Evolutionary conservation across 495 filamentous ascomycete species (phyloP).

Genomic region (Ascobolus immersus): DNA sequence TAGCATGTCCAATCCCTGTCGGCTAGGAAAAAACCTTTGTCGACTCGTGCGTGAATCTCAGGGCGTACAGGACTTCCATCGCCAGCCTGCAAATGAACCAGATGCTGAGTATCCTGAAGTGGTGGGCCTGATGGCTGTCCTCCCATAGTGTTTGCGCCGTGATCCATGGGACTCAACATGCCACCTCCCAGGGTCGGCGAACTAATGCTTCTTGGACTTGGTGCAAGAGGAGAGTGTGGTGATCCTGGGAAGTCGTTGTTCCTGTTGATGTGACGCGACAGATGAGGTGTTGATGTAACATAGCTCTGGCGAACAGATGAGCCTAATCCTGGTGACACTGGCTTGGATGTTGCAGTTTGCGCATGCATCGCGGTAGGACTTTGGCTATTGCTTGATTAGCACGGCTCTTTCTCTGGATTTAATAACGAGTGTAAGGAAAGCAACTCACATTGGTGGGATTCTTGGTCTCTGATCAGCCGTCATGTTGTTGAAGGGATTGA

Average conservation of each 20-base stretch:
- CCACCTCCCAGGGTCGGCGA: conserved; percentile 11
- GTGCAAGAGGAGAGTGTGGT: conserved; percentile 14
- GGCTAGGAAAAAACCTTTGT: conserved; percentile 72
- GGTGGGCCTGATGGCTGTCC: conserved; percentile 14
- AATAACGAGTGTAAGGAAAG: background rate
- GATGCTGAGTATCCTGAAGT: conserved; percentile 22
- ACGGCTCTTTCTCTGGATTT: conserved; percentile 15
- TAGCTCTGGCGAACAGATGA: conserved; percentile 14
- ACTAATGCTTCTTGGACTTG: conserved; percentile 9
- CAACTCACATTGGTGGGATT: conserved; percentile 15
- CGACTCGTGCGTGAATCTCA: conserved; percentile 62
- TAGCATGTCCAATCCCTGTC: conserved; percentile 93
- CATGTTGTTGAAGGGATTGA: conserved; percentile 4
- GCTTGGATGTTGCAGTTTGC: too few species aligned
- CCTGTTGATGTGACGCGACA: conserved; percentile 12
- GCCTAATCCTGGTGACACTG: conserved; percentile 15
- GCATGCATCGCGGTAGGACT: conserved; percentile 2
- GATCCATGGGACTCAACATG: conserved; percentile 10
- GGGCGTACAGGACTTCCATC: conserved; percentile 37
- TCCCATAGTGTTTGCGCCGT: conserved; percentile 11
- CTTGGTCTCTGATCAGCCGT: conserved; percentile 12
- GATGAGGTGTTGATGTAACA: conserved; percentile 14
- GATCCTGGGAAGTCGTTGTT: conserved; percentile 11
- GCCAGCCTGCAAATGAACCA: conserved; percentile 32
- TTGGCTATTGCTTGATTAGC: too few species aligned